Conservation (phyloP, 192 early-diverging fungal genomes). For the Cladochytrium replicatum region DNA sequence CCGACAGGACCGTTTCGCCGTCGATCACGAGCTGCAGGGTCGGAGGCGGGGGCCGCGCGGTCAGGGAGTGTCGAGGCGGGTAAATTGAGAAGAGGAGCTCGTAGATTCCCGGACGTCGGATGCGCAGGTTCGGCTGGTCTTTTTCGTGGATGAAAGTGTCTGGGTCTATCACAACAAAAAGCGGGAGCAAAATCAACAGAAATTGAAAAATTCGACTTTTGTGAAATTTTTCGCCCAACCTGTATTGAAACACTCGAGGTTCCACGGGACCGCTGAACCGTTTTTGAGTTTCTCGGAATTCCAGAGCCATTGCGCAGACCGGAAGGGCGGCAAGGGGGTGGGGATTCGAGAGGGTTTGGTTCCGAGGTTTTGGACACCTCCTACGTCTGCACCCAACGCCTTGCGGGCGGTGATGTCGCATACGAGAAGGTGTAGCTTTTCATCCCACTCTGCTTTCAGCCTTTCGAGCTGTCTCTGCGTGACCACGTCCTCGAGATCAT, state of each 20-base stretch:
- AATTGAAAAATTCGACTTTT: too few species aligned
- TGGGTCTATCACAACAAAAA: conserved; percentile 18
- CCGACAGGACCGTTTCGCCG: conserved; percentile 43
- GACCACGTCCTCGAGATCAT: not conserved
- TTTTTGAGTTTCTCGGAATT: conserved; percentile 26
- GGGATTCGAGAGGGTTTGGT: conserved; percentile 20
- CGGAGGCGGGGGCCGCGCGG: too few species aligned
- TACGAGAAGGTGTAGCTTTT: conserved; percentile 38
- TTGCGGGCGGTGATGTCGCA: conserved; percentile 35
- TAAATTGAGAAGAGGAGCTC: conserved; percentile 41
- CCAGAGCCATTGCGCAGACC: conserved; percentile 41
- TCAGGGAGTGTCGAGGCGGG: too few species aligned
- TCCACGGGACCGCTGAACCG: conserved; percentile 36
- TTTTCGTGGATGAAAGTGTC: conserved; percentile 37
- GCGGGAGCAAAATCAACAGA: conserved; percentile 3
- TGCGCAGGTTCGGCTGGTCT: conserved; percentile 15
- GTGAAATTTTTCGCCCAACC: conserved; percentile 9
- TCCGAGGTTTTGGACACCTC: too few species aligned
- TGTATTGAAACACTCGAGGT: conserved; percentile 33
- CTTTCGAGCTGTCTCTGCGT: conserved; percentile 1
- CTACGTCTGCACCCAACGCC: too few species aligned
- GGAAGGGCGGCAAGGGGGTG: conserved; percentile 25
- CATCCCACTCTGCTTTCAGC: conserved; percentile 37
- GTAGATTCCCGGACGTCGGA: conserved; percentile 35
- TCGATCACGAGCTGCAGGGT: conserved; percentile 41